Evolutionary conservation across 2,329 filamentous ascomycete genomes (phyloP), one percentile per base, ranked within the genome.

Genomic region (Penicillium capsulatum): DNA sequence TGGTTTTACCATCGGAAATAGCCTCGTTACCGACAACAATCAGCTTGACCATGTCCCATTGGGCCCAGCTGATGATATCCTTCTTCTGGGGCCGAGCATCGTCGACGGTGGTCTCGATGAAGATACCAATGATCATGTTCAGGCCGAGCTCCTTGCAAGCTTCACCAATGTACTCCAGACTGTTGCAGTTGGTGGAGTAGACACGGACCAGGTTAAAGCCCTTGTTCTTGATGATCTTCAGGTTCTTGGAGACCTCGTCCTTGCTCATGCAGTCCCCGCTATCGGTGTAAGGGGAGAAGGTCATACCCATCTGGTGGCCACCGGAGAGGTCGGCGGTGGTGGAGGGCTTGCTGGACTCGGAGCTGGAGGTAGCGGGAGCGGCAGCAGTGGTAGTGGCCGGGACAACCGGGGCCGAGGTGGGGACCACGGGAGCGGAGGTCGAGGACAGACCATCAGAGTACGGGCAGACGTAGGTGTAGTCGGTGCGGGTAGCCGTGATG

Each of bases 21-120:
- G 85, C 83, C 77, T 97, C 91, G 76, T 97, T 97, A 68, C 88
- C 90, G 52, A 94, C 78, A 20, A 92, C 84, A 50, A 94, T 73
- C 57, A 94, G 79, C 61, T 84, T 78, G 52, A 95, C 83, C 34
- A 86, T 64, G 46, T 81, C 75, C 81, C 83, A 94, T 66, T 85
- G 68, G 47, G 69, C 77, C 81, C 88, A 95, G 44, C 65, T 57
- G 66, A 79, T 73, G 65, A 96, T 84, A 45, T 80, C 78, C 20
- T 75, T 68, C 45, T 96, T 76, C 76, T 97, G 90, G 56, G 78
- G 70, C 60, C 81, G 71, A 53, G 88, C 81, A 40, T 77, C 79
- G 41, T 76, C 71, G 59, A 81, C 65, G 34, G 63, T 72, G 50
- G 68, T 71, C 68, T 84, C 81, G 65, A 96, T 84, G 74, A 84